Base-by-base conservation (phyloP, 306 rosid genomes). In the Betula pendula region DNA sequence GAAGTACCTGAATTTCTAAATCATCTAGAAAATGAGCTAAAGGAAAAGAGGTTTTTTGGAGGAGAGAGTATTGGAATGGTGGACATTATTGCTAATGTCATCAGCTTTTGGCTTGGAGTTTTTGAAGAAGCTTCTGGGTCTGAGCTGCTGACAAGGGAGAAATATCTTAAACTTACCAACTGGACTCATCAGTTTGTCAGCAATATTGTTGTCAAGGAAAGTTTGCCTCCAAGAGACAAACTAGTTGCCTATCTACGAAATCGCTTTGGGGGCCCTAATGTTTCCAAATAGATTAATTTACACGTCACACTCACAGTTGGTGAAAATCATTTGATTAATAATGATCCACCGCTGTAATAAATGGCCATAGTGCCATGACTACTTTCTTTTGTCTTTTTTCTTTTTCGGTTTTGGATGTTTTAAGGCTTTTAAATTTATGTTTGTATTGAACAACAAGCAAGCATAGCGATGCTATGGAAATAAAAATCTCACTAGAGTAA, bases 11-110 rank as follows among this genome's bases (percentile, higher is more conserved):
- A 81, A 73, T 72, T 63, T 59, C 75, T 87, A 9, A 48, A 81
- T 25, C 33, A 78, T 49, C 84, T 89, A 2, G 91, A 91, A 78
- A 75, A 86, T 1, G 92, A 91, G 81, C 74, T 91, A 31, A 83
- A 81, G 52, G 86, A 45, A 31, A 81, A 88, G 31, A 80, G 70
- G 68, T 91, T 82, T 55, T 91, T 91, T 71, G 97, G 91, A 19
- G 97, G 92, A 68, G 81, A 88, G 15, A 81, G 48, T 0, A 6
- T 88, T 42, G 89, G 89, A 3, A n/a, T 85, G 2, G 88, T 86
- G 6, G 93, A 91, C 59, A 88, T 91, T 77, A 84, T 76, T 4
- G 89, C 77, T 5, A 29, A 33, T 43, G 60, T 51, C 77, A 4
- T 90, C 50, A 87, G 86, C 13, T 82, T 42, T 24, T 89, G 92